phyloP scores from a whole-genome alignment of 1,284 basidiomycete species.

The Boletus mariae region DNA sequence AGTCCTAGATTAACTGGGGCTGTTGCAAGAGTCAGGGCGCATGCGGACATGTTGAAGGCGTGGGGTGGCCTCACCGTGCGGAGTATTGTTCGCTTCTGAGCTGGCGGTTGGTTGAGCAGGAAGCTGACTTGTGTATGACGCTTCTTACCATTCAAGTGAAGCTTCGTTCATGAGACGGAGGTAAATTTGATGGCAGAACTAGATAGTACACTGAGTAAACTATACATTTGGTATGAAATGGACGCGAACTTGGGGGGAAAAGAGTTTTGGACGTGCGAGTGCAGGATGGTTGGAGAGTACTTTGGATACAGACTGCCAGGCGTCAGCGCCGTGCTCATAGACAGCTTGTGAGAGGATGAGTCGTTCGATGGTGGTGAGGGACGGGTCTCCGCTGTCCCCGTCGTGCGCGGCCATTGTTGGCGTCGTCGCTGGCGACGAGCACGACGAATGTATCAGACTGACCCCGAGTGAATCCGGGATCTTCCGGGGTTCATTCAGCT shows the following conservation, averaged over 20 bases:
- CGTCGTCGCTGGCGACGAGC: slow-evolving; percentile 8
- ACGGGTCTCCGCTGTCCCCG: slow-evolving; percentile 10
- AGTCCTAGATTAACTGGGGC: slow-evolving; percentile 58
- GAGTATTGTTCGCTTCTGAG: slow-evolving; percentile 38
- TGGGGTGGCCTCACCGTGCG: slow-evolving; percentile 35
- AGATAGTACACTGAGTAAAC: slow-evolving; percentile 25
- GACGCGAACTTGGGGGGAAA: slow-evolving; percentile 58
- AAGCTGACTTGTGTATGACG: background rate
- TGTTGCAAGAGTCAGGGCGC: slow-evolving; percentile 19
- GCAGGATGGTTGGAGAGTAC: slow-evolving; percentile 67
- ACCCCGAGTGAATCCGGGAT: slow-evolving; percentile 19
- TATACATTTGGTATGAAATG: slow-evolving; percentile 9
- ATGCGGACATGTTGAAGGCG: slow-evolving; percentile 1
- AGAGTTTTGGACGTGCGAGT: slow-evolving; percentile 60
- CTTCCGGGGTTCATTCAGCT: slow-evolving; percentile 10
- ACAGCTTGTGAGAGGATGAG: slow-evolving; percentile 83
- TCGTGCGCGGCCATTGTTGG: slow-evolving; percentile 9
- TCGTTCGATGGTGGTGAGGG: slow-evolving; percentile 53
- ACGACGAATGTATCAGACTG: slow-evolving; percentile 1
- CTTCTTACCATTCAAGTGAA: slow-evolving; percentile 60
- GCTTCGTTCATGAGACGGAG: slow-evolving; percentile 65
- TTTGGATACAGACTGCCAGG: slow-evolving; percentile 70
- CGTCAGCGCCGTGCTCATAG: slow-evolving; percentile 74
- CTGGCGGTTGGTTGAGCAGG: slow-evolving; percentile 28
- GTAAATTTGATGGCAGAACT: slow-evolving; percentile 71